Evolutionary conservation across 208 protist species (phyloP).

Genomic region (Crithidia brevicula): DNA sequence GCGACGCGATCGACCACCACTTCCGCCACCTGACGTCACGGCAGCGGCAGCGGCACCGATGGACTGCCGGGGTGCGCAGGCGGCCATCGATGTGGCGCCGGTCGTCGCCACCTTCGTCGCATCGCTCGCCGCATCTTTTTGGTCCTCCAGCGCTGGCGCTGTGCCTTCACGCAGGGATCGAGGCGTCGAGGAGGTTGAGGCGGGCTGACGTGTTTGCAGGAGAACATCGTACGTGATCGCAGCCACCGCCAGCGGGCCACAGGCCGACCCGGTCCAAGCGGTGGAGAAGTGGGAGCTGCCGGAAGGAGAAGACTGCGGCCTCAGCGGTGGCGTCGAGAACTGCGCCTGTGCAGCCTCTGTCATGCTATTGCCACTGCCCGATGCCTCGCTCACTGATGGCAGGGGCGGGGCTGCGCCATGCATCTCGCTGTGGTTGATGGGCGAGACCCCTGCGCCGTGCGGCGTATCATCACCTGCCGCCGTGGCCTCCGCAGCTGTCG

Average conservation of each 20-base stretch:
- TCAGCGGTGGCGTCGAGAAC: slow-evolving; percentile 1
- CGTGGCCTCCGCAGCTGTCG: neutral
- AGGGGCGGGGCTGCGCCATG: neutral
- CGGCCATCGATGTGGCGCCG: neutral
- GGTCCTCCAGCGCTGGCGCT: neutral
- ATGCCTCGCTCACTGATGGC: neutral
- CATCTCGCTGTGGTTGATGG: neutral
- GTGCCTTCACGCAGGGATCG: neutral
- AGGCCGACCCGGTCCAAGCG: neutral
- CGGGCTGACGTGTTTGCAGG: slow-evolving; percentile 5
- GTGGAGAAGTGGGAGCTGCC: neutral
- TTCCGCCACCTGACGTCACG: neutral
- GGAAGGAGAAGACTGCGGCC: neutral
- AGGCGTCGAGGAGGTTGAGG: neutral
- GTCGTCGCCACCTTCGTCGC: neutral
- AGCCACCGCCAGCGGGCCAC: neutral
- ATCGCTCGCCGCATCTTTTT: no score
- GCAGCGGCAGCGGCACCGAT: neutral
- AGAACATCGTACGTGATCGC: slow-evolving; percentile 14
- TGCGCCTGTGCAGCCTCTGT: neutral
- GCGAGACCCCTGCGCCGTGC: neutral
- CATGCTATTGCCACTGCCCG: no score
- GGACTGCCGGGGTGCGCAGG: neutral
- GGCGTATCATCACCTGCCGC: neutral
- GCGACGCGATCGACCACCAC: neutral